Percentiles rank a stretch among this genome's conserved stretches.
Conservation (phyloP, 179 eudicot species). For the Beta lomatogona region DNA sequence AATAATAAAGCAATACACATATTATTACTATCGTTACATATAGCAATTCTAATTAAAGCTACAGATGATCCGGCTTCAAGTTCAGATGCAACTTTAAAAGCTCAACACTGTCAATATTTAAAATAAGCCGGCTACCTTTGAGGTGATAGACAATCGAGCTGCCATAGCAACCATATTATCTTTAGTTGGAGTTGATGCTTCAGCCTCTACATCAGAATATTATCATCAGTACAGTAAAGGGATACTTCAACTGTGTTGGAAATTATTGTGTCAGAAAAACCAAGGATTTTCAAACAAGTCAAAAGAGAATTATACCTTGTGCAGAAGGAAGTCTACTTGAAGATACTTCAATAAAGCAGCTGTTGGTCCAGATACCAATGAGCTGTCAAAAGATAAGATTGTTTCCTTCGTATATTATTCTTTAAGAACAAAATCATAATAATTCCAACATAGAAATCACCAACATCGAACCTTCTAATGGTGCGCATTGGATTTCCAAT, state of each 20-base stretch:
- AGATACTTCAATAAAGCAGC: slow-evolving; percentile 82
- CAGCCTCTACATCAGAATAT: slow-evolving; percentile 50
- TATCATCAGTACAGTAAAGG: slow-evolving; percentile 15
- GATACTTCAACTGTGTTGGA: neutral
- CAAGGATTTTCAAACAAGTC: neutral
- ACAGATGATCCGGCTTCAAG: too few species aligned
- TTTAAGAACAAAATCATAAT: slow-evolving; percentile 1
- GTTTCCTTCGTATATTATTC: slow-evolving; percentile 7
- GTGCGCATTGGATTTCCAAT: slow-evolving; percentile 89
- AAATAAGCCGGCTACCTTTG: slow-evolving; percentile 60
- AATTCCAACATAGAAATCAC: slow-evolving; percentile 7
- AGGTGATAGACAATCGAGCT: slow-evolving; percentile 70
- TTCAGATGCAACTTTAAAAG: neutral
- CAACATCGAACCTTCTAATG: slow-evolving; percentile 73
- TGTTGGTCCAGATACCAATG: slow-evolving; percentile 87
- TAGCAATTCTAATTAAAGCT: too few species aligned
- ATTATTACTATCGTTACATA: too few species aligned
- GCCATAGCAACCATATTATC: slow-evolving; percentile 75
- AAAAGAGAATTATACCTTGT: slow-evolving; percentile 46
- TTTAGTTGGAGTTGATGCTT: slow-evolving; percentile 58
- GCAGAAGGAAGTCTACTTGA: slow-evolving; percentile 83
- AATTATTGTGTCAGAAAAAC: neutral
- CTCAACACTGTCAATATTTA: neutral
- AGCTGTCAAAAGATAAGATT: slow-evolving; percentile 41
- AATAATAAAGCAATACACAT: too few species aligned